phyloP scores from a whole-genome alignment of 2,329 filamentous ascomycete genomes.

The Pestalotiopsis sp. region DNA sequence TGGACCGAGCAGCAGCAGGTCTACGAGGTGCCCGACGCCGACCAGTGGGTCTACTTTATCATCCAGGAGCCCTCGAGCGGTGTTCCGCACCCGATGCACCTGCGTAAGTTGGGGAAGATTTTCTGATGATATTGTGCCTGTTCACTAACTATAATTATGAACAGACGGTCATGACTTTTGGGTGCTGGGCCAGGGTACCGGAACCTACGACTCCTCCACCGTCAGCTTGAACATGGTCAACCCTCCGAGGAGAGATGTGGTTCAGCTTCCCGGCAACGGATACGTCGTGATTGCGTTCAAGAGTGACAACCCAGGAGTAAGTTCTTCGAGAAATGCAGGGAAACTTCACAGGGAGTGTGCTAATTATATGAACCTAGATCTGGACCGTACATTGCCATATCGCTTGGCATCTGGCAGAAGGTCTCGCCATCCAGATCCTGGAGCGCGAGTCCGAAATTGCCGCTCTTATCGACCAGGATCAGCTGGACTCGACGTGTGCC shows the following conservation, averaged over 20 bases:
- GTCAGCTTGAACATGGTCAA: slow-evolving; percentile 38
- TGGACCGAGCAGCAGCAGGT: slow-evolving; percentile 32
- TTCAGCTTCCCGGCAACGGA: slow-evolving; percentile 46
- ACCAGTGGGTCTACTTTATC: slow-evolving; percentile 37
- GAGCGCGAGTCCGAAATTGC: slow-evolving; percentile 34
- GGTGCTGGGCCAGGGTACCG: slow-evolving; percentile 35
- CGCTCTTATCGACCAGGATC: slow-evolving; percentile 22
- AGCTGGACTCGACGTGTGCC: slow-evolving; percentile 23
- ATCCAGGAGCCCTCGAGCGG: slow-evolving; percentile 28
- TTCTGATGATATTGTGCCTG: not conserved
- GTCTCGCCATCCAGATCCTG: slow-evolving; percentile 56
- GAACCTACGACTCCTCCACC: slow-evolving; percentile 28
- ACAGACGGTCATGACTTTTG: slow-evolving; percentile 45
- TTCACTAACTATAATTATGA: not conserved
- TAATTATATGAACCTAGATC: slow-evolving; percentile 11
- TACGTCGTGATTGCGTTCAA: slow-evolving; percentile 53
- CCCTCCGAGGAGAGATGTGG: slow-evolving; percentile 51
- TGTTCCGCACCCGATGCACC: slow-evolving; percentile 9
- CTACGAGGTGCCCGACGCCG: slow-evolving; percentile 27
- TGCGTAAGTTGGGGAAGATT: slow-evolving; percentile 26
- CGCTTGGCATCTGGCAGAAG: slow-evolving; percentile 52
- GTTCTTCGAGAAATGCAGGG: not conserved
- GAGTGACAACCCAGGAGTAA: slow-evolving; percentile 52
- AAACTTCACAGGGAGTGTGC: too few species aligned
- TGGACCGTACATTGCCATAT: slow-evolving; percentile 46